phyloP scores from a whole-genome alignment of 805 yeast genomes.

The Candida ipomoeae region DNA sequence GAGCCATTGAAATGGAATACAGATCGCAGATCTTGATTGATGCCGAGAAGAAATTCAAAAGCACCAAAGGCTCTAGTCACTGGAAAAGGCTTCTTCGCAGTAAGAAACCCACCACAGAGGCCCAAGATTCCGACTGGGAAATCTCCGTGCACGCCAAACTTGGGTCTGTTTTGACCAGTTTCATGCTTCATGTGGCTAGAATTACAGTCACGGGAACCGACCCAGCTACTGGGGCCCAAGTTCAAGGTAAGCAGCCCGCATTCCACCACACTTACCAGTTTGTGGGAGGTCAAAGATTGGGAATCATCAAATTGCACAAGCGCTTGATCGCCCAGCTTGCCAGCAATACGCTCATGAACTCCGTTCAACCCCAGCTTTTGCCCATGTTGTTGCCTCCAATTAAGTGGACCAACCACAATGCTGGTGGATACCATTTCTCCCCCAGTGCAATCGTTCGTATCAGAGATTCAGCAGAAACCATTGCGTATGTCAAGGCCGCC shows the following conservation, averaged over 20 bases:
- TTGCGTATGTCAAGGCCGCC: constrained; percentile 84
- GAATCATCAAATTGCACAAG: constrained; percentile 74
- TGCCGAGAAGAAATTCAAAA: constrained; percentile 51
- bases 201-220: constrained; percentile 76
- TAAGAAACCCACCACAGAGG: constrained; percentile 3
- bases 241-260: constrained; percentile 82
- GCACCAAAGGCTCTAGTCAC: constrained; percentile 43
- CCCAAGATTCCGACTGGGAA: constrained; percentile 22
- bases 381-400: constrained; percentile 94
- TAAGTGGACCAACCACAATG: constrained; percentile 77
- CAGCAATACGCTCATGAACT: constrained; percentile 57
- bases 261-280: constrained; percentile 86
- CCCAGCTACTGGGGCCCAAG: constrained; percentile 66
- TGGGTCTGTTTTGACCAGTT: constrained; percentile 75
- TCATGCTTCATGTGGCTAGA: constrained; percentile 76
- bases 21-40: constrained; percentile 62
- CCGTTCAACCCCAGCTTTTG: constrained; percentile 77
- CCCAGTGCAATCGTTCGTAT: constrained; percentile 66
- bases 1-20: constrained; percentile 80
- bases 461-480: constrained; percentile 82
- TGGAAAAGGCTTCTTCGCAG: constrained; percentile 42
- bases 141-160: constrained; percentile 49
- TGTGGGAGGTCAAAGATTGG: constrained; percentile 71
- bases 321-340: constrained; percentile 62
- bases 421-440: constrained; percentile 79